phyloP scores from a whole-genome alignment of 345 rosid genomes.

The Brassica rapa region DNA sequence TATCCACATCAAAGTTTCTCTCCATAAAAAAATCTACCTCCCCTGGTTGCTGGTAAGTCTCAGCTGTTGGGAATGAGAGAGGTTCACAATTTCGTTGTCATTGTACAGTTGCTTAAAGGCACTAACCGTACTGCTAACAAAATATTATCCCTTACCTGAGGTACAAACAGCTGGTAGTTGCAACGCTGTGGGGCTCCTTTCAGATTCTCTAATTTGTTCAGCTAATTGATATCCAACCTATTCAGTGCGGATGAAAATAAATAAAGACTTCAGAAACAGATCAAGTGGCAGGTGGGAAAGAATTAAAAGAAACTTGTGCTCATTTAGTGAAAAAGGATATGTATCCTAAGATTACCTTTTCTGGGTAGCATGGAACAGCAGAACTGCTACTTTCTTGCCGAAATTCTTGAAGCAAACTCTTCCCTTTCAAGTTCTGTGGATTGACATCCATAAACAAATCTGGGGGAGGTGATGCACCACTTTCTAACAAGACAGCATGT shows the following conservation, averaged over 20 bases:
- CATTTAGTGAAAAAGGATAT: slow-evolving; percentile 27
- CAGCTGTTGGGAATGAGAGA: slow-evolving; percentile 40
- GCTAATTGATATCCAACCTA: slow-evolving; percentile 32
- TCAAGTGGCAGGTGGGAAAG: background rate
- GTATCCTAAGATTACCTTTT: slow-evolving; percentile 40
- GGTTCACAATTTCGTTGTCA: slow-evolving; percentile 34
- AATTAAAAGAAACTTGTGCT: slow-evolving; percentile 5
- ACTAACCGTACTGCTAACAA: background rate
- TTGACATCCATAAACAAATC: slow-evolving; percentile 72
- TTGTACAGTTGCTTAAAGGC: slow-evolving; percentile 6
- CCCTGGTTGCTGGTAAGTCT: slow-evolving; percentile 45
- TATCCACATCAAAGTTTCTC: slow-evolving; percentile 35
- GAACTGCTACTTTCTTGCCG: slow-evolving; percentile 36
- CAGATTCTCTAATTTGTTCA: too few relatives aligned
- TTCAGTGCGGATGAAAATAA: slow-evolving; percentile 33
- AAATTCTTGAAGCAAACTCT: slow-evolving; percentile 42
- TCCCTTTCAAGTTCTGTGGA: slow-evolving; percentile 48
- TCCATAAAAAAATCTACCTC: slow-evolving; percentile 31
- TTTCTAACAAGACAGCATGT: slow-evolving; percentile 83
- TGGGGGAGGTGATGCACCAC: slow-evolving; percentile 90
- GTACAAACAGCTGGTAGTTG: slow-evolving; percentile 41
- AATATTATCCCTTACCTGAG: slow-evolving; percentile 39
- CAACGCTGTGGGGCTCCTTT: slow-evolving; percentile 36
- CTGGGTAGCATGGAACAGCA: slow-evolving; percentile 34
- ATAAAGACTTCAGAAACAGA: slow-evolving; percentile 18